Evolutionary conservation across 768 basidiomycete genomes (phyloP).

Genomic region (Serpula lacrymans): DNA sequence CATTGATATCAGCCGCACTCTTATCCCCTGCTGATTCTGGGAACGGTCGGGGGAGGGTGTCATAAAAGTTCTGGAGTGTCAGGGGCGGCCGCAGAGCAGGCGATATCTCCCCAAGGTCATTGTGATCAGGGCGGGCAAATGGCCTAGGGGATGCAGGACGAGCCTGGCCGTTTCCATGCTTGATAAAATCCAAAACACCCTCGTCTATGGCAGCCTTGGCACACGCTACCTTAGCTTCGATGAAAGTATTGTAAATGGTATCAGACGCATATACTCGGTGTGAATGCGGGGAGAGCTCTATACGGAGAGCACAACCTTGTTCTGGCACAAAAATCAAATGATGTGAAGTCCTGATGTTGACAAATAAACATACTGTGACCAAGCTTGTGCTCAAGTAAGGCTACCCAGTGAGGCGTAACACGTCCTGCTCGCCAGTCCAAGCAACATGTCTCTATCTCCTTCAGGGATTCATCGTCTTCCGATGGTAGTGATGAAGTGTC

Average conservation of each 20-base stretch:
- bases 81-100: conserved; percentile 20
- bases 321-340: conserved; percentile 25
- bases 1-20: conserved; percentile 49
- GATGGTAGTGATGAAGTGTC: neutral
- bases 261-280: conserved; percentile 50
- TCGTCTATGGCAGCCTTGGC: conserved; percentile 51
- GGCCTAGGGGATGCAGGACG: conserved; percentile 27
- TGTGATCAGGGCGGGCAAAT: conserved; percentile 2
- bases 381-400: conserved; percentile 43
- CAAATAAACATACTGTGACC: conserved; percentile 36
- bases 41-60: conserved; percentile 63
- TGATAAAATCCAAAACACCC: conserved; percentile 58
- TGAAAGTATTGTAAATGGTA: conserved; percentile 35
- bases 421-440: conserved; percentile 48
- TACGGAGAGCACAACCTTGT: conserved; percentile 55
- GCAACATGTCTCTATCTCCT: conserved; percentile 53
- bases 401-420: conserved; percentile 53
- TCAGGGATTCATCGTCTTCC: conserved; percentile 18
- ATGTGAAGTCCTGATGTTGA: neutral
- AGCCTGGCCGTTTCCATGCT: conserved; percentile 49
- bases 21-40: conserved; percentile 49
- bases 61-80: conserved; percentile 57
- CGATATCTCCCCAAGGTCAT: conserved; percentile 5
- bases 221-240: conserved; percentile 49
- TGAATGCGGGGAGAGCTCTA: conserved; percentile 49